A percentile compares a stretch with the other conserved stretches of the same genome.
Evolutionary conservation across 306 rosid species (phyloP).

Genomic region (Ochetophila trinervis): DNA sequence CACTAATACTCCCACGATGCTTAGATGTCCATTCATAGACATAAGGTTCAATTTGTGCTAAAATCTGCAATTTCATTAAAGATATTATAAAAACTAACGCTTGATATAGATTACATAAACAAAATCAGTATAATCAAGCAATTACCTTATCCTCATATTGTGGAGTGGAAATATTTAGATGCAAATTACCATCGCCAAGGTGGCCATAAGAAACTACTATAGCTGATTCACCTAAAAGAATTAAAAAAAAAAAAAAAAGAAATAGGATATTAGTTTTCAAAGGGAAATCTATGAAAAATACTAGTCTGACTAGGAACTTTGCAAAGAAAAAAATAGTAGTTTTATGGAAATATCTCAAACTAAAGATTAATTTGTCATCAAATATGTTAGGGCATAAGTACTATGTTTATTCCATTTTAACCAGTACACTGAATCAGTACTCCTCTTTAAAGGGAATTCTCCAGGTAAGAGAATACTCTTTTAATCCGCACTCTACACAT

Average conservation of each 20-base stretch:
- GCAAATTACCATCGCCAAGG: conserved; percentile 94
- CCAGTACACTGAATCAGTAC: not conserved
- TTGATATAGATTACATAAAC: not conserved
- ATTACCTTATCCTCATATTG: conserved; percentile 67
- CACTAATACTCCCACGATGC: conserved; percentile 83
- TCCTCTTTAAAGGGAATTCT: not conserved
- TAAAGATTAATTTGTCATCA: not conserved
- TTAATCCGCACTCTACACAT: not conserved
- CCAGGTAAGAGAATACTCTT: not conserved
- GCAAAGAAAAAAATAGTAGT: not conserved
- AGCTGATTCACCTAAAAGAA: conserved; percentile 53
- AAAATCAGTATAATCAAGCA: conserved; percentile 14
- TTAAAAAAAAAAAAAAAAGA: conserved; percentile 2
- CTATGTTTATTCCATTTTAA: not conserved
- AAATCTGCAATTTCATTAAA: conserved; percentile 45
- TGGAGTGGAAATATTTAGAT: conserved; percentile 78
- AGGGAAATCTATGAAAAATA: not conserved
- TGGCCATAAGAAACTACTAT: conserved; percentile 82
- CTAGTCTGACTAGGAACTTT: too few relatives aligned
- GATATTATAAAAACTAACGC: conserved; percentile 1
- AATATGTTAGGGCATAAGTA: not conserved
- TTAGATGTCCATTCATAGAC: conserved; percentile 94
- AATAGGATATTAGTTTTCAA: not conserved
- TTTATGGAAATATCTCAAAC: not conserved
- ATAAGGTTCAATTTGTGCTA: conserved; percentile 82